Conservation (phyloP, 257 asterid genomes). For the Solanum virginianum region DNA sequence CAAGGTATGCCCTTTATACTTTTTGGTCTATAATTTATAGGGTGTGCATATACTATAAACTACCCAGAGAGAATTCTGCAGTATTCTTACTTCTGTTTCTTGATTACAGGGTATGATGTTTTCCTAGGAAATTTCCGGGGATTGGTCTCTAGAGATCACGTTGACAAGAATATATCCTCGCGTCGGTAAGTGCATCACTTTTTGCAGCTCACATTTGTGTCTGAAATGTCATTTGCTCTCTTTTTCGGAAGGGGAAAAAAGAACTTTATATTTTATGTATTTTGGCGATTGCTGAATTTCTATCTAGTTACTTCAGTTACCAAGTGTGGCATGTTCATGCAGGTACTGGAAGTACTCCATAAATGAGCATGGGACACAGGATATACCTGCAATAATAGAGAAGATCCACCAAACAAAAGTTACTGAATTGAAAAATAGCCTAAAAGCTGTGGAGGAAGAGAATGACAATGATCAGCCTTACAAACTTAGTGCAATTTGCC, state of each 20-base stretch:
- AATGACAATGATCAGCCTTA: slow-evolving; percentile 52
- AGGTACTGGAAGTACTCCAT: slow-evolving; percentile 93
- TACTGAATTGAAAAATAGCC: slow-evolving; percentile 47
- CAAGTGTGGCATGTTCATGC: slow-evolving; percentile 12
- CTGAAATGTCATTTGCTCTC: neutral
- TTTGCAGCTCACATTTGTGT: neutral
- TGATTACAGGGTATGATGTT: slow-evolving; percentile 79
- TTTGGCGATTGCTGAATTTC: neutral
- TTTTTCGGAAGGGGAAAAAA: neutral
- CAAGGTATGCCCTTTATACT: slow-evolving; percentile 51
- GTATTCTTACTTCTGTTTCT: slow-evolving; percentile 1
- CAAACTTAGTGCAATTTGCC: slow-evolving; percentile 73
- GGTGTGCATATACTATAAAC: neutral
- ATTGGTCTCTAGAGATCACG: slow-evolving; percentile 84
- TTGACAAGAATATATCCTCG: slow-evolving; percentile 65
- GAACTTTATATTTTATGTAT: neutral
- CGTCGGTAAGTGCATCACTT: slow-evolving; percentile 47
- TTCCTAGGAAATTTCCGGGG: slow-evolving; percentile 95
- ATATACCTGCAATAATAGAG: slow-evolving; percentile 93
- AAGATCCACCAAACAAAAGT: slow-evolving; percentile 79
- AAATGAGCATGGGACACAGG: slow-evolving; percentile 87
- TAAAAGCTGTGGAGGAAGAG: slow-evolving; percentile 33
- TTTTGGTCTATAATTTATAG: neutral
- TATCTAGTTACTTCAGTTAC: neutral
- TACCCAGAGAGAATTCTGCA: neutral